Conservation (phyloP, 495 filamentous ascomycete genomes). For the Aeminium ludgeri region DNA sequence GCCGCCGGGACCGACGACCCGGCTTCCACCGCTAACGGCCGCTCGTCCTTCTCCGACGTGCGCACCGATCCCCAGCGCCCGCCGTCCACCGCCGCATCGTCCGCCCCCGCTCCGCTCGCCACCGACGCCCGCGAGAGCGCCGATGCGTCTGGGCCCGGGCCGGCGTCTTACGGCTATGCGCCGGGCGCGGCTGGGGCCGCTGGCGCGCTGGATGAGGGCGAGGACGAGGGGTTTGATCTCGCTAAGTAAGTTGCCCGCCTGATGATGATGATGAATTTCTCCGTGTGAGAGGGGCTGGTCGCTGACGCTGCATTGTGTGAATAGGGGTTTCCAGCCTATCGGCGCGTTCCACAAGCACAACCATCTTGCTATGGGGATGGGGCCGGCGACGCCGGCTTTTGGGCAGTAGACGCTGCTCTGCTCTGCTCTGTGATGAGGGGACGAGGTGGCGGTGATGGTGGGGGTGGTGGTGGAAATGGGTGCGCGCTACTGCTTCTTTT, state of each 20-base stretch:
- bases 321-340: conserved; percentile 16
- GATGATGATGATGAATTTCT: background rate
- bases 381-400: conserved; percentile 6
- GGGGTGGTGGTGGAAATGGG: no score
- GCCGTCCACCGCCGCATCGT: background rate
- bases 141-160: no score
- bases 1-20: background rate
- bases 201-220: conserved; percentile 4
- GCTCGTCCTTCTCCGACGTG: background rate
- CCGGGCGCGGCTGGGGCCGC: background rate
- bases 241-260: conserved; percentile 10
- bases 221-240: conserved; percentile 16
- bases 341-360: conserved; percentile 14
- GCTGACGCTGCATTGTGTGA: no score
- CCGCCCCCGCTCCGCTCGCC: background rate
- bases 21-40: background rate
- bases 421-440: no score
- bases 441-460: no score
- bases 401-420: conserved; percentile 4
- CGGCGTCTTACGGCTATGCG: background rate
- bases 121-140: background rate
- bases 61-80: background rate
- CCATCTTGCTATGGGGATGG: conserved; percentile 10
- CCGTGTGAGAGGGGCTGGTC: no score
- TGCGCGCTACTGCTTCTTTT: no score